A percentile compares a stretch with the other conserved stretches of the same genome.
These are phyloP conservation scores for Kluyveromyces aestuarii DNA, from an alignment of 805 yeast genomes.

Conservation along the genomic window DNA sequence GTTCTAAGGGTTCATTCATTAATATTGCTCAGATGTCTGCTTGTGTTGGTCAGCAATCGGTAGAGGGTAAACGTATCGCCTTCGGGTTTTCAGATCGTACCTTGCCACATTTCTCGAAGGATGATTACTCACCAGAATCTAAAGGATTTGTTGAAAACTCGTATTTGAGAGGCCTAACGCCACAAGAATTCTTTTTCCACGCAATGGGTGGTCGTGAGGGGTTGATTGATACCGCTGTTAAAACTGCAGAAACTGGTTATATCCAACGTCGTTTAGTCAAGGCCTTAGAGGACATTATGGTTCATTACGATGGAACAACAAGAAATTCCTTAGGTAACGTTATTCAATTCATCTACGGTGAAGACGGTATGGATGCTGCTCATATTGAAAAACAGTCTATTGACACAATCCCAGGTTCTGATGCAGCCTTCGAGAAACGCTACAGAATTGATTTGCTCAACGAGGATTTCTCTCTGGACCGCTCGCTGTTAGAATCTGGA, in stretches of 20 bases:
- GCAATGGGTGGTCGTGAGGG: constrained; percentile 99
- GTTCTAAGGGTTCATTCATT: constrained; percentile 98
- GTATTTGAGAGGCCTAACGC: constrained; percentile 92
- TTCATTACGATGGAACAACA: constrained; percentile 96
- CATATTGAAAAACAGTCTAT: constrained; percentile 94
- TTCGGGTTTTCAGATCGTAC: constrained; percentile 96
- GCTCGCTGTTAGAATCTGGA: constrained; percentile 77
- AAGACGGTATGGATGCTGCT: constrained; percentile 97
- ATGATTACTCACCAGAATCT: constrained; percentile 97
- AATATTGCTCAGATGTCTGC: constrained; percentile 99
- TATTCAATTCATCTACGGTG: constrained; percentile 95
- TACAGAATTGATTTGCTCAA: constrained; percentile 84
- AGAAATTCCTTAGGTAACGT: constrained; percentile 96
- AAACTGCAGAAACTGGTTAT: constrained; percentile 98
- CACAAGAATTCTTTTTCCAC: constrained; percentile 98
- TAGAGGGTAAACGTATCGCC: constrained; percentile 98
- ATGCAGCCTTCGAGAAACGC: constrained; percentile 68
- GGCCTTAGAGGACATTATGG: constrained; percentile 96
- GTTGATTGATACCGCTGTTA: constrained; percentile 97
- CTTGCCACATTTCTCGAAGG: constrained; percentile 95
- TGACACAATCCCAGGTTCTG: constrained; percentile 92
- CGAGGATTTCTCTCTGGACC: constrained; percentile 50
- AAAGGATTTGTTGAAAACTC: constrained; percentile 98
- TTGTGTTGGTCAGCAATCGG: constrained; percentile 99
- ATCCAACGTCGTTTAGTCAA: constrained; percentile 96